Conservation (phyloP, 2,329 filamentous ascomycete genomes). For the Pseudocercospora crystallina region DNA sequence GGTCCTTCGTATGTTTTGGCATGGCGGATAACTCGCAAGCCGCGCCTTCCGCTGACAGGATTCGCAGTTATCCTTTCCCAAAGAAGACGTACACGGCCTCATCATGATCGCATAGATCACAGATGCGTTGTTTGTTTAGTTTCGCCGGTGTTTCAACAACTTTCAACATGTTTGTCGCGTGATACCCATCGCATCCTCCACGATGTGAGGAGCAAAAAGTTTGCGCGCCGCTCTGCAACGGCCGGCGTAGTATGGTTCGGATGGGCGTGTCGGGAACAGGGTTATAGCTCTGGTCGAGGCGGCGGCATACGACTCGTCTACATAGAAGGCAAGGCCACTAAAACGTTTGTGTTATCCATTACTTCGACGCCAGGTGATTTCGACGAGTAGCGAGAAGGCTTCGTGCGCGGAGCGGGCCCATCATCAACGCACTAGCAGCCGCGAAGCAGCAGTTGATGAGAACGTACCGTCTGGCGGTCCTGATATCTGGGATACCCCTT, state of each 20-base stretch:
- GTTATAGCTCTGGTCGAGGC: background rate
- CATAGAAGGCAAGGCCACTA: conserved; percentile 2
- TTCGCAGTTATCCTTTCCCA: conserved; percentile 37
- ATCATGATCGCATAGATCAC: conserved; percentile 6
- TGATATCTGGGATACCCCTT: background rate
- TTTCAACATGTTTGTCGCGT: conserved; percentile 28
- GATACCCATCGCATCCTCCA: conserved; percentile 34
- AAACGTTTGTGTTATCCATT: conserved; percentile 7
- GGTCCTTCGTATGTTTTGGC: conserved; percentile 79
- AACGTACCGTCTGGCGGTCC: background rate
- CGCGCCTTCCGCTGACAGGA: conserved; percentile 11
- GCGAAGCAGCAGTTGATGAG: no score
- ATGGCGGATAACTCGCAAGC: background rate
- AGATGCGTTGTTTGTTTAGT: background rate
- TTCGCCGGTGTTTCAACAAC: conserved; percentile 35
- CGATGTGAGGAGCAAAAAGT: conserved; percentile 25
- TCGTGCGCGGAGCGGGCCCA: no score
- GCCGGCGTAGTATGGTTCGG: conserved; percentile 1
- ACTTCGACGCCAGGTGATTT: conserved; percentile 1
- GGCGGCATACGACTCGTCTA: conserved; percentile 5
- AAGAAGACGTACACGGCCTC: conserved; percentile 38
- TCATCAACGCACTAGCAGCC: no score
- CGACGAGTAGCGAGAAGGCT: background rate
- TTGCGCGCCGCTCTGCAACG: conserved; percentile 8
- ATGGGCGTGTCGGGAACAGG: background rate